Conservation (phyloP, 805 yeast genomes). For the Saturnispora ahearnii region DNA sequence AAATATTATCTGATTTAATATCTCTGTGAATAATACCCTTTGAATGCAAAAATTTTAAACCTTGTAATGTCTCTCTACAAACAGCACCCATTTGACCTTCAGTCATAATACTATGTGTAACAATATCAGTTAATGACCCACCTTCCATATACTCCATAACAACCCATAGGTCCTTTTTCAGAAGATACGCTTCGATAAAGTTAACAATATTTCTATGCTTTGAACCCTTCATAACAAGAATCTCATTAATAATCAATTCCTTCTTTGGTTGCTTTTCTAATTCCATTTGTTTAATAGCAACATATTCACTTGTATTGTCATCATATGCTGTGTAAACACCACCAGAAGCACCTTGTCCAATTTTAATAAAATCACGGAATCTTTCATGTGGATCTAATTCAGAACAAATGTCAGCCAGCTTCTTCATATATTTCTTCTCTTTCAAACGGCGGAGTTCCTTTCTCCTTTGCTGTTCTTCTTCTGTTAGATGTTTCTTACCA, state of each 20-base stretch:
- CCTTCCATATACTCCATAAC: slow-evolving; percentile 99
- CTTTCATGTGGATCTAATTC: slow-evolving; percentile 72
- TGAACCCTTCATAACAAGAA: slow-evolving; percentile 88
- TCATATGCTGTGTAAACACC: slow-evolving; percentile 89
- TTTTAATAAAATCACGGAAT: slow-evolving; percentile 64
- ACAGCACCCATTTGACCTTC: slow-evolving; percentile 95
- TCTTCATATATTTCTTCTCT: slow-evolving; percentile 63
- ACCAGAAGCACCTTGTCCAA: slow-evolving; percentile 98
- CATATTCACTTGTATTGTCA: slow-evolving; percentile 43
- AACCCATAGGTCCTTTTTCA: slow-evolving; percentile 85
- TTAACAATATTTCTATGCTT: slow-evolving; percentile 90
- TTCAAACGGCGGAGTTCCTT: slow-evolving; percentile 70
- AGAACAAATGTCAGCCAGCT: slow-evolving; percentile 67
- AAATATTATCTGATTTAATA: slow-evolving; percentile 88
- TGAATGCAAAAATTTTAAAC: slow-evolving; percentile 78
- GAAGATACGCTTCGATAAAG: slow-evolving; percentile 75
- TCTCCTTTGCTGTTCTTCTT: slow-evolving; percentile 54
- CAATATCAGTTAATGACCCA: slow-evolving; percentile 92
- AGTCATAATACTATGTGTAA: slow-evolving; percentile 77
- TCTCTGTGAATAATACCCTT: slow-evolving; percentile 94
- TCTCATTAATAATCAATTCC: slow-evolving; percentile 90
- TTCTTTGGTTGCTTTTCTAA: slow-evolving; percentile 91
- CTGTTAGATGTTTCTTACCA: slow-evolving; percentile 33
- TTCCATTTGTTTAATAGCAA: slow-evolving; percentile 96
- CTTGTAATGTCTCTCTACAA: slow-evolving; percentile 81